phyloP scores from a whole-genome alignment of 129 eudicot genomes.

The Scalesia atractyloides region DNA sequence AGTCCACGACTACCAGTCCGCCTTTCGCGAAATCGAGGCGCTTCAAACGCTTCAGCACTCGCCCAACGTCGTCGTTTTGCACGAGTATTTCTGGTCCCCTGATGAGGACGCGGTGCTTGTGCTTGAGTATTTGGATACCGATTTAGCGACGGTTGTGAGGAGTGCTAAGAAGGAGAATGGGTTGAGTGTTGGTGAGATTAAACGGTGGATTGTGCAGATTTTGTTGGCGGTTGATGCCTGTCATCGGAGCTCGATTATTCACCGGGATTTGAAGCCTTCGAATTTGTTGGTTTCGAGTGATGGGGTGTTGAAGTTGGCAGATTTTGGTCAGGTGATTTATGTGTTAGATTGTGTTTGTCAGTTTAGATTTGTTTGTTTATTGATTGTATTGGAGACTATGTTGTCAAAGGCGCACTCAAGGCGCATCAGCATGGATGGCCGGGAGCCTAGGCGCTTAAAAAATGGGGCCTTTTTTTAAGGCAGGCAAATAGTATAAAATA shows the following conservation, averaged over 20 bases:
- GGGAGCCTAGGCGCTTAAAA: too few species aligned
- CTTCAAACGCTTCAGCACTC: slow-evolving; percentile 65
- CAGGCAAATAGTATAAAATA: too few species aligned
- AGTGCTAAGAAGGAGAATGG: slow-evolving; percentile 55
- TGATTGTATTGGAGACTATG: too few species aligned
- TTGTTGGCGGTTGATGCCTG: slow-evolving; percentile 83
- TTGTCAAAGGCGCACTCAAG: too few species aligned
- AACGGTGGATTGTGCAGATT: slow-evolving; percentile 92
- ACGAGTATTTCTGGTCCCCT: slow-evolving; percentile 77
- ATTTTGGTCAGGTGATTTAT: slow-evolving; percentile 79
- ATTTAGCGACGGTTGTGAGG: slow-evolving; percentile 59
- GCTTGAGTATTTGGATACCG: slow-evolving; percentile 70
- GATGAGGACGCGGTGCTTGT: slow-evolving; percentile 92
- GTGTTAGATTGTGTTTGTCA: not conserved
- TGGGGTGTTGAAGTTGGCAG: slow-evolving; percentile 87
- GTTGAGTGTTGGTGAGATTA: slow-evolving; percentile 61
- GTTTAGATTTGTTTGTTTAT: too few species aligned
- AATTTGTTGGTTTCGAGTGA: slow-evolving; percentile 75
- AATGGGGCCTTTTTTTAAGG: too few species aligned
- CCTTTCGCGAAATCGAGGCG: slow-evolving; percentile 83
- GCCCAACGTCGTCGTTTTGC: slow-evolving; percentile 81
- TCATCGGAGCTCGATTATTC: slow-evolving; percentile 78
- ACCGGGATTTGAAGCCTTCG: slow-evolving; percentile 88
- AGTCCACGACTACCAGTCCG: slow-evolving; percentile 86
- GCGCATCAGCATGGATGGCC: too few species aligned